Evolutionary conservation across 2,329 filamentous ascomycete species (phyloP).

Genomic region (Cladosporium phlei): DNA sequence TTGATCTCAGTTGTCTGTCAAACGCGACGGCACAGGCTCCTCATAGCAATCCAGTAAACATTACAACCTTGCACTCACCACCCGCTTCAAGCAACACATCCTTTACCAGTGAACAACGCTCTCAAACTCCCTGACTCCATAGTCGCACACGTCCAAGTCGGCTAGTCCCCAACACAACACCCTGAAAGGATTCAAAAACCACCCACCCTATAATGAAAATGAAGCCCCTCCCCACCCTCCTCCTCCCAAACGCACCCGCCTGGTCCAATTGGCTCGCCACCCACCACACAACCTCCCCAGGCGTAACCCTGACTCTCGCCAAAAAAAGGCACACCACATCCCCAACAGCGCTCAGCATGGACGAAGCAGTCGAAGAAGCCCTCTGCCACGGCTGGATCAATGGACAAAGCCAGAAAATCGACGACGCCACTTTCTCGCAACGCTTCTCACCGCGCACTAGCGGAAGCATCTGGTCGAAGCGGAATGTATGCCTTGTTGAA

Average conservation of each 20-base stretch:
- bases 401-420: constrained; percentile 46
- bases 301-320: constrained; percentile 23
- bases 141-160: not conserved
- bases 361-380: constrained; percentile 52
- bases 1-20: no score
- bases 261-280: constrained; percentile 20
- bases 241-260: constrained; percentile 15
- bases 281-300: constrained; percentile 10
- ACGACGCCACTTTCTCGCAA: constrained; percentile 49
- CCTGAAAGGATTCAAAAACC: not conserved
- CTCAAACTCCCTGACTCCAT: no score
- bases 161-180: not conserved
- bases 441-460: constrained; percentile 55
- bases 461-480: constrained; percentile 55
- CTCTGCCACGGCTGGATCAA: constrained; percentile 63
- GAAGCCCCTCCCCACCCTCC: constrained; percentile 12
- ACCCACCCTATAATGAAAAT: not conserved
- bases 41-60: no score
- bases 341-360: constrained; percentile 39
- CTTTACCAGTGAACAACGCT: no score
- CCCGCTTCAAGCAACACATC: no score
- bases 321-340: constrained; percentile 19
- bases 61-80: no score
- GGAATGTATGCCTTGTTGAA: constrained; percentile 53
- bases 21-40: no score